These are phyloP conservation scores for Microbotryum scabiosae DNA, from an alignment of 1,284 basidiomycete genomes.

Conservation along the genomic window DNA sequence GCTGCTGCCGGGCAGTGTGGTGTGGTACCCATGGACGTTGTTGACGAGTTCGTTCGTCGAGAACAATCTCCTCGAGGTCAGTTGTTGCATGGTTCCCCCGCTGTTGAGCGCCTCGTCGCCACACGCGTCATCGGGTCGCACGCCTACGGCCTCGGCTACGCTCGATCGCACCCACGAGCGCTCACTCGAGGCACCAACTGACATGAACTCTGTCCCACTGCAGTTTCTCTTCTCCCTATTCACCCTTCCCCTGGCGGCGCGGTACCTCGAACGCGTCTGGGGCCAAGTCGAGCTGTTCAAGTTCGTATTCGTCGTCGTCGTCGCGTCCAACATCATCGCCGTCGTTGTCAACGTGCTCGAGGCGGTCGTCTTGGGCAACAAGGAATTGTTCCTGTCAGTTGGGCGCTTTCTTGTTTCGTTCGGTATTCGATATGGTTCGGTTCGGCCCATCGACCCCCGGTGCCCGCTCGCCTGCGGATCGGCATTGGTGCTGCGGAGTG, in stretches of 20 bases:
- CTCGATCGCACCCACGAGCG: not conserved
- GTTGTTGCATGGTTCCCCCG: conserved; percentile 41
- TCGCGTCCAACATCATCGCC: conserved; percentile 77
- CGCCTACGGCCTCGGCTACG: not conserved
- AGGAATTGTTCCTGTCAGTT: conserved; percentile 65
- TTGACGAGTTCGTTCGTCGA: conserved; percentile 81
- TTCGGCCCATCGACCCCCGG: not conserved
- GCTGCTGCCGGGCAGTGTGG: conserved; percentile 69
- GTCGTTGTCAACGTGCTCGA: conserved; percentile 75
- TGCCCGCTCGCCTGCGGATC: not conserved
- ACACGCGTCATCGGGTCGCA: not conserved
- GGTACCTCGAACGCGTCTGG: conserved; percentile 91
- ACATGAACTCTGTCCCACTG: not conserved
- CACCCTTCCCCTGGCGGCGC: conserved; percentile 68
- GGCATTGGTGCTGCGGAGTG: too few species aligned
- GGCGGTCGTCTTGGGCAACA: conserved; percentile 56
- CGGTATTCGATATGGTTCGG: not conserved
- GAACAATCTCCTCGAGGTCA: conserved; percentile 69
- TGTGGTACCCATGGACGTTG: conserved; percentile 90
- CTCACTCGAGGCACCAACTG: not conserved
- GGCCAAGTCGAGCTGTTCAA: conserved; percentile 75
- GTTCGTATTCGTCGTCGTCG: conserved; percentile 70
- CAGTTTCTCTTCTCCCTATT: conserved; percentile 71
- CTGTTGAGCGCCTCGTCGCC: not conserved
- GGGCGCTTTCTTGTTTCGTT: not conserved